Evolutionary conservation across 83 land plant species (phyloP).

Genomic region (Picea mariana): DNA sequence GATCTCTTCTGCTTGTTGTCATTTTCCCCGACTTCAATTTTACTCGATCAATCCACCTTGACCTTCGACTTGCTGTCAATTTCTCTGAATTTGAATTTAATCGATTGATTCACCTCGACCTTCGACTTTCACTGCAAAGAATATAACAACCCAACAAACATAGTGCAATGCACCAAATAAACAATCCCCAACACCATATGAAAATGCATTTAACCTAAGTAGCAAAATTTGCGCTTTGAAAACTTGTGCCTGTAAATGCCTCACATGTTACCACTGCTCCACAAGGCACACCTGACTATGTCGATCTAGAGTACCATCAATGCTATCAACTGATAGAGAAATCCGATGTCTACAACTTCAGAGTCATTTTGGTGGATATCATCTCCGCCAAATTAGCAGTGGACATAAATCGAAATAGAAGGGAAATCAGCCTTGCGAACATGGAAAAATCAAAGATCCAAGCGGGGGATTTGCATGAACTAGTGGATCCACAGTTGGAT

Average conservation of each 20-base stretch:
- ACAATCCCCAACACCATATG: no score
- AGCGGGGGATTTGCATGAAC: neutral
- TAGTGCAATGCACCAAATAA: no score
- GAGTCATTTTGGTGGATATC: conserved; percentile 1
- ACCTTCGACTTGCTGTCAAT: no score
- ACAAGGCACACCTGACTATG: neutral
- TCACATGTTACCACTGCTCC: neutral
- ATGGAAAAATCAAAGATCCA: neutral
- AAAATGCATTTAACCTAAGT: neutral
- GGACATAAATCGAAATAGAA: neutral
- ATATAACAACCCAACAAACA: no score
- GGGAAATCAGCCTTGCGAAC: neutral
- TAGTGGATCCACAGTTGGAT: neutral
- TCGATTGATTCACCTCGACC: no score
- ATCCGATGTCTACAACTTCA: conserved; percentile 1
- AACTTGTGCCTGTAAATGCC: neutral
- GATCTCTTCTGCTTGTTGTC: no score
- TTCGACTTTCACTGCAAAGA: no score
- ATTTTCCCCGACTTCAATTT: no score
- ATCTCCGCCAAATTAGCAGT: no score
- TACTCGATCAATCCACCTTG: no score
- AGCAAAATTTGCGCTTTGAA: conserved; percentile 15
- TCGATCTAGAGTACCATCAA: neutral
- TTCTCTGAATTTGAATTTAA: no score
- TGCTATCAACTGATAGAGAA: neutral